Percentiles rank a stretch among this genome's conserved stretches.
phyloP scores from a whole-genome alignment of 73 alveolate species.

The Paramecium sexaurelia region DNA sequence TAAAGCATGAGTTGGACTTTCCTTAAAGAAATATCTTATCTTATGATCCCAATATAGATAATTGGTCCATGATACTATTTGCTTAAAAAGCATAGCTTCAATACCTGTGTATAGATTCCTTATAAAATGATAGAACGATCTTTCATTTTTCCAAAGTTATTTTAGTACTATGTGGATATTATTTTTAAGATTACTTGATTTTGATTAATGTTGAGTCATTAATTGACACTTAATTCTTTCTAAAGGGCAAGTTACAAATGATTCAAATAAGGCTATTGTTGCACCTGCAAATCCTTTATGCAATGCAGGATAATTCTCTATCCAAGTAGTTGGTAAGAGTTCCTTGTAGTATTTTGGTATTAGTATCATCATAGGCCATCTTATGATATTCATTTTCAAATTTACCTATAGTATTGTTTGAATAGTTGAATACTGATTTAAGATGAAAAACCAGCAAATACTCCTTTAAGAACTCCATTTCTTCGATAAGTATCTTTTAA shows the following conservation, averaged over 20 bases:
- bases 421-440: background rate
- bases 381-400: background rate
- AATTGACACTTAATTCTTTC: background rate
- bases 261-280: background rate
- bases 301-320: background rate
- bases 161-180: background rate
- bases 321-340: background rate
- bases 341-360: background rate
- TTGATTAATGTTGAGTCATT: slow-evolving; percentile 9
- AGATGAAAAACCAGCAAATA: slow-evolving; percentile 37
- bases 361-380: slow-evolving; percentile 52
- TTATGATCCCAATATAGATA: slow-evolving; percentile 39
- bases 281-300: slow-evolving; percentile 20
- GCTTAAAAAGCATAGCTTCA: background rate
- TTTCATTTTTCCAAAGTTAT: background rate
- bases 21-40: background rate
- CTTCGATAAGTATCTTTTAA: background rate
- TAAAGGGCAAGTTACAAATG: background rate
- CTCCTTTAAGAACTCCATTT: slow-evolving; percentile 9
- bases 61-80: slow-evolving; percentile 25
- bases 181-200: background rate
- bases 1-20: background rate
- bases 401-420: slow-evolving; percentile 17
- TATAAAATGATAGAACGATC: background rate
- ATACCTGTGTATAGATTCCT: slow-evolving; percentile 22